A percentile compares a stretch with the other conserved stretches of the same genome.
Conservation (phyloP, 257 asterid species). For the Primulina tabacum region DNA sequence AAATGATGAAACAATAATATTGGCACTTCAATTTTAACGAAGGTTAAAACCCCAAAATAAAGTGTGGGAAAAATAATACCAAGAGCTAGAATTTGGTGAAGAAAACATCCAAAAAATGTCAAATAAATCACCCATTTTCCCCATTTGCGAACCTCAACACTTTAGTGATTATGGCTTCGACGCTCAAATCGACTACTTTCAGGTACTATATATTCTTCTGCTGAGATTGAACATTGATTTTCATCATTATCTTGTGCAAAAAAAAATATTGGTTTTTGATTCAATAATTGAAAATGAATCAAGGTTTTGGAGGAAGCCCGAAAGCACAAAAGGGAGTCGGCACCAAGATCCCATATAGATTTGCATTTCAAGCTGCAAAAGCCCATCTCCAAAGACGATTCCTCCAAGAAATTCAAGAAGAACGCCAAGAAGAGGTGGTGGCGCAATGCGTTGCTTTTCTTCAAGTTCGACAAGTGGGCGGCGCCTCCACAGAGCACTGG, state of each 20-base stretch:
- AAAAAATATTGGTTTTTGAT: no score
- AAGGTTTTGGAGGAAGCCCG: conserved; percentile 78
- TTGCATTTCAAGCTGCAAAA: conserved; percentile 50
- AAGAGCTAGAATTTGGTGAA: no score
- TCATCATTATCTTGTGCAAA: no score
- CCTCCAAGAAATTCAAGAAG: conserved; percentile 60
- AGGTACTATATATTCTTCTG: conserved; percentile 36
- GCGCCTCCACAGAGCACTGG: conserved; percentile 9
- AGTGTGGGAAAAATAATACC: background rate
- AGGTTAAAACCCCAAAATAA: background rate
- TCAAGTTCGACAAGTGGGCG: conserved; percentile 44
- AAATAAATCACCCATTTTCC: conserved; percentile 50
- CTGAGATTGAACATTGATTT: no score
- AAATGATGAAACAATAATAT: background rate
- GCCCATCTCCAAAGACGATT: conserved; percentile 43
- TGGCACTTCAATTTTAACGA: background rate
- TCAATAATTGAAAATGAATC: background rate
- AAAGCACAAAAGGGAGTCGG: conserved; percentile 39
- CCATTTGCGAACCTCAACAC: conserved; percentile 54
- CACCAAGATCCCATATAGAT: conserved; percentile 38
- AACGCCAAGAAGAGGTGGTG: conserved; percentile 67
- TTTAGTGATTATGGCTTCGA: conserved; percentile 77
- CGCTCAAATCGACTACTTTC: conserved; percentile 71
- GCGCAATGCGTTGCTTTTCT: conserved; percentile 62
- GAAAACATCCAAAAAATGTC: conserved; percentile 30